A percentile compares a stretch with the other conserved stretches of the same genome.
These are phyloP conservation scores for Triticum monococcum DNA, from an alignment of 176 grass and related monocot species.

Conservation along the genomic window DNA sequence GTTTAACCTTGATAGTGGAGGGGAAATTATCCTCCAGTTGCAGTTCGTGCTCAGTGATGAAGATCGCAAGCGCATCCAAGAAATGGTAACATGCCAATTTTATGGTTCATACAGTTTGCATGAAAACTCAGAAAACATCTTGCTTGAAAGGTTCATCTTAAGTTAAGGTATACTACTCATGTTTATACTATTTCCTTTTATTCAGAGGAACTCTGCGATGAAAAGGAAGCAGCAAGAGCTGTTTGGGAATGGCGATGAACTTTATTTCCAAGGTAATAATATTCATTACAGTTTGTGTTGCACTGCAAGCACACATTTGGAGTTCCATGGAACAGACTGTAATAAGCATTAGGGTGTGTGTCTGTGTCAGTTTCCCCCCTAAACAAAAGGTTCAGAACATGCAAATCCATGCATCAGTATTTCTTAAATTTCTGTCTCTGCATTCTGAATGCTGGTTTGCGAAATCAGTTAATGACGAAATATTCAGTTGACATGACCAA, in stretches of 20 bases:
- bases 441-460: too few species aligned
- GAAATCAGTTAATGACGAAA: too few species aligned
- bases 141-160: neutral
- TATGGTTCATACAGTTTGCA: neutral
- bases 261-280: conserved; percentile 32
- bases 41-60: conserved; percentile 41
- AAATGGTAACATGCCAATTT: conserved; percentile 38
- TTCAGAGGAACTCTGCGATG: conserved; percentile 41
- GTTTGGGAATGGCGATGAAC: conserved; percentile 5
- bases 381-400: neutral
- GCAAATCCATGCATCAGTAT: neutral
- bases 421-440: neutral
- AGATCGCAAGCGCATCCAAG: conserved; percentile 42
- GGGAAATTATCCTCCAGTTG: conserved; percentile 30
- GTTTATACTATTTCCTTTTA: neutral
- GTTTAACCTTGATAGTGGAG: conserved; percentile 30
- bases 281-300: too few species aligned
- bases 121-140: neutral
- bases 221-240: conserved; percentile 44
- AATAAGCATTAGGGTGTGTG: neutral
- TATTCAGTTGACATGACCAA: neutral
- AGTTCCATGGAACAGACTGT: neutral
- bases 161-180: neutral
- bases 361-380: neutral
- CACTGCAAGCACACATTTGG: conserved; percentile 8